phyloP scores from a whole-genome alignment of 805 yeast species.

The Saturnispora gosingensis region DNA sequence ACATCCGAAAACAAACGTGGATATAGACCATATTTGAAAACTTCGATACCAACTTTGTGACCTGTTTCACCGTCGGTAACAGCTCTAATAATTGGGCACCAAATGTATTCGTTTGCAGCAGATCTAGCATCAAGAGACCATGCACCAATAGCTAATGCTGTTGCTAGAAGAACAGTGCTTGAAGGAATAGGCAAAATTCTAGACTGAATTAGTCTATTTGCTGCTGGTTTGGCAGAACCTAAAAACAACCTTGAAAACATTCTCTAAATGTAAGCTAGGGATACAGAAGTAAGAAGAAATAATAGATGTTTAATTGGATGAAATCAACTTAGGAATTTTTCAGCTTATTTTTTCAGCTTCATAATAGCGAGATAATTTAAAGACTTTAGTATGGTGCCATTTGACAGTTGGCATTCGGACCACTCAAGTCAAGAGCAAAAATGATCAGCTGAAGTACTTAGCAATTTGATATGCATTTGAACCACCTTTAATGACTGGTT shows the following conservation, averaged over 20 bases:
- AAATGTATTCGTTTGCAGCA: conserved; percentile 68
- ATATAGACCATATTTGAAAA: conserved; percentile 57
- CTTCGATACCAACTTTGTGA: conserved; percentile 64
- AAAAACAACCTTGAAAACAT: conserved; percentile 5
- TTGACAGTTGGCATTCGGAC: not conserved
- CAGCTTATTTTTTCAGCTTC: not conserved
- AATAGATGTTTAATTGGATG: not conserved
- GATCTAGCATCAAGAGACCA: conserved; percentile 74
- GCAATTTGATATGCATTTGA: conserved; percentile 5
- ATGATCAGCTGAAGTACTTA: not conserved
- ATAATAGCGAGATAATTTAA: not conserved
- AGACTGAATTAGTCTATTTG: conserved; percentile 8
- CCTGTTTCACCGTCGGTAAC: conserved; percentile 79
- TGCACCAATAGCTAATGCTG: conserved; percentile 32
- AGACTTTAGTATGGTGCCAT: not conserved
- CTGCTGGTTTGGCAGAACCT: not conserved
- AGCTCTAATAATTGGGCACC: conserved; percentile 67
- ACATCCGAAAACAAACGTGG: conserved; percentile 53
- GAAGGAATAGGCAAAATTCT: conserved; percentile 14
- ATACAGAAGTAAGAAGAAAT: not conserved
- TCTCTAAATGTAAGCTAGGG: not conserved
- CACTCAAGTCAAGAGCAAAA: not conserved
- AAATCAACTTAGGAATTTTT: not conserved
- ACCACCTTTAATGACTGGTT: conserved; percentile 9
- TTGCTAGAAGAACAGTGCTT: conserved; percentile 16